Conservation (phyloP, 2,329 filamentous ascomycete species). For the Ophiobolus disseminans region DNA sequence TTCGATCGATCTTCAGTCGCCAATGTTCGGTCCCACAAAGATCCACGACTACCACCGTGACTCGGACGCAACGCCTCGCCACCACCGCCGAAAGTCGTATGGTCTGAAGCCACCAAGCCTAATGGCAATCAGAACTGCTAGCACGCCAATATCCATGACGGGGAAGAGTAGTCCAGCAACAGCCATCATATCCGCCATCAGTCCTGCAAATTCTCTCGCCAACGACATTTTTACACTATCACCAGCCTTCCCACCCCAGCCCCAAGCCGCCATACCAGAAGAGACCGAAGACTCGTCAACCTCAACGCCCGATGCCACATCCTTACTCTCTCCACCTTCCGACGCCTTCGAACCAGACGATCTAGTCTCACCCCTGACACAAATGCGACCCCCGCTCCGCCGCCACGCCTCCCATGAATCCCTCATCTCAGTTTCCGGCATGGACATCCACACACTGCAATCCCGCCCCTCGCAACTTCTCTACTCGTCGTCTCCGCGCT, state of each 20-base stretch:
- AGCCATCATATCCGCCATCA: conserved; percentile 41
- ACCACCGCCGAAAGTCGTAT: conserved; percentile 33
- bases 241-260: conserved; percentile 25
- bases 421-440: conserved; percentile 82
- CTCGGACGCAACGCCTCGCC: conserved; percentile 17
- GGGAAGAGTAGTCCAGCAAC: conserved; percentile 45
- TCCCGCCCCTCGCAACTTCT: conserved; percentile 78
- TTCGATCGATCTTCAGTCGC: conserved; percentile 66
- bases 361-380: conserved; percentile 35
- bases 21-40: conserved; percentile 62
- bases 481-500: conserved; percentile 59
- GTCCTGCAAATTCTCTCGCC: conserved; percentile 39
- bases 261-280: conserved; percentile 44
- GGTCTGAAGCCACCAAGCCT: conserved; percentile 39
- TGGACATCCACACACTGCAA: conserved; percentile 87
- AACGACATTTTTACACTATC: conserved; percentile 41
- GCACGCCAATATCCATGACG: conserved; percentile 41
- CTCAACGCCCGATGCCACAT: conserved; percentile 16
- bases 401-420: conserved; percentile 83
- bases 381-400: conserved; percentile 59
- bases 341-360: conserved; percentile 38
- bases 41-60: conserved; percentile 31
- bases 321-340: conserved; percentile 31
- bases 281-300: conserved; percentile 40
- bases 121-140: conserved; percentile 39